A percentile compares a stretch with the other conserved stretches of the same genome.
These are phyloP conservation scores for Ophiocordyceps camponoti-saundersi DNA, from an alignment of 2,329 filamentous ascomycete genomes.

Conservation along the genomic window DNA sequence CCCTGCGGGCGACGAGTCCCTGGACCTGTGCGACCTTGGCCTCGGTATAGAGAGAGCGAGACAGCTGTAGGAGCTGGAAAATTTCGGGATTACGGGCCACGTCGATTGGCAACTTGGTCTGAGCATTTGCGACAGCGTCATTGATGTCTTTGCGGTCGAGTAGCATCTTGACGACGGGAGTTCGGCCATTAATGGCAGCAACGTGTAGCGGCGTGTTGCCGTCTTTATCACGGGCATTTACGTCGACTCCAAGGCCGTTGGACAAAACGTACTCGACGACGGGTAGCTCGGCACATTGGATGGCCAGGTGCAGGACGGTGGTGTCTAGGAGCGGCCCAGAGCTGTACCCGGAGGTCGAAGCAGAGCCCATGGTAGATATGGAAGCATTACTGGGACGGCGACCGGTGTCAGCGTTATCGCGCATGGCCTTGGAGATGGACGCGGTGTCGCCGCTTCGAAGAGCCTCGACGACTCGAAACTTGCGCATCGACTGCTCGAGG, in stretches of 20 bases:
- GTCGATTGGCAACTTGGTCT: constrained; percentile 74
- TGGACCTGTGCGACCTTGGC: constrained; percentile 73
- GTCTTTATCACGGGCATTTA: constrained; percentile 83
- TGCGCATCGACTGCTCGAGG: constrained; percentile 85
- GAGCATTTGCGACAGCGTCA: constrained; percentile 70
- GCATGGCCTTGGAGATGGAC: constrained; percentile 73
- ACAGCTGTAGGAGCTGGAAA: constrained; percentile 84
- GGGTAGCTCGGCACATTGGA: constrained; percentile 84
- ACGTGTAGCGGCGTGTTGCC: constrained; percentile 89
- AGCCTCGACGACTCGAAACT: constrained; percentile 88
- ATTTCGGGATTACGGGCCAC: constrained; percentile 85
- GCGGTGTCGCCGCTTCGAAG: constrained; percentile 79
- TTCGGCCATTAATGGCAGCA: constrained; percentile 67
- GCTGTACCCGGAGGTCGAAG: constrained; percentile 25
- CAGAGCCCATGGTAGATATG: constrained; percentile 24
- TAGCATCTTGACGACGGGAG: constrained; percentile 64
- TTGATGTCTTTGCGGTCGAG: constrained; percentile 74
- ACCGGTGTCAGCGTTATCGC: constrained; percentile 40
- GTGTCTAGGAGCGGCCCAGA: constrained; percentile 53
- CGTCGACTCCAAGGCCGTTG: constrained; percentile 51
- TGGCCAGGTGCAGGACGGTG: constrained; percentile 79
- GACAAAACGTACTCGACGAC: constrained; percentile 93
- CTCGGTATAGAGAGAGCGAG: constrained; percentile 79
- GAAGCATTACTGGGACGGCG: constrained; percentile 28
- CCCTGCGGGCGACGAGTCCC: constrained; percentile 50